Evolutionary conservation across 2,329 filamentous ascomycete species (phyloP).

Genomic region (Metarhizium anisopliae): DNA sequence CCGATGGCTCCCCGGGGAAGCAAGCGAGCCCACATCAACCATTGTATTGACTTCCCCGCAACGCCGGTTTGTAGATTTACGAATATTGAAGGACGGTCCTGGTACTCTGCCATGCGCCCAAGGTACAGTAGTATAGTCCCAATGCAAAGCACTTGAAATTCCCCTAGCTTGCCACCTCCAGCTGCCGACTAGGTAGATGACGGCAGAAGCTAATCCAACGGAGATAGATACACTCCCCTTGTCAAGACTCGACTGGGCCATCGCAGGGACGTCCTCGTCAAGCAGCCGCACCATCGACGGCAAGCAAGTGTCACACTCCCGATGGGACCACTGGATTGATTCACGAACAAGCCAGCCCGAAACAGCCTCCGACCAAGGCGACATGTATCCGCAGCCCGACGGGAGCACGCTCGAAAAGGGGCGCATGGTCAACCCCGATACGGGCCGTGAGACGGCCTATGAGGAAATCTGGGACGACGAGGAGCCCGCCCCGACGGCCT

Average conservation of each 20-base stretch:
- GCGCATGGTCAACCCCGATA: conserved; percentile 48
- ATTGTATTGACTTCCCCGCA: conserved; percentile 53
- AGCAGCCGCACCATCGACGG: conserved; percentile 15
- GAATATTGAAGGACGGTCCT: conserved; percentile 32
- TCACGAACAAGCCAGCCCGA: conserved; percentile 33
- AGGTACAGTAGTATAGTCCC: not conserved
- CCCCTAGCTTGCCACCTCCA: too few relatives aligned
- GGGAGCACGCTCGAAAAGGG: conserved; percentile 46
- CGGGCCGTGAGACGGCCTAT: conserved; percentile 43
- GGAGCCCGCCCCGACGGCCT: not conserved
- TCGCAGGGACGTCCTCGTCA: conserved; percentile 46
- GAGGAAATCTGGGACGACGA: conserved; percentile 38
- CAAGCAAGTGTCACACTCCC: conserved; percentile 23
- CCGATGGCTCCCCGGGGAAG: conserved; percentile 42
- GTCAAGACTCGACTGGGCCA: conserved; percentile 53
- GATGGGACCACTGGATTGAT: conserved; percentile 54
- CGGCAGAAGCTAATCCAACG: conserved; percentile 1
- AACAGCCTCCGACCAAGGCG: conserved; percentile 42
- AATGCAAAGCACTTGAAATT: too few relatives aligned
- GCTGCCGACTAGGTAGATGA: not conserved
- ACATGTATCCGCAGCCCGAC: conserved; percentile 38
- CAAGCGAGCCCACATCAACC: conserved; percentile 54
- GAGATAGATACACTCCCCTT: conserved; percentile 14
- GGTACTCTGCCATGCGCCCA: not conserved
- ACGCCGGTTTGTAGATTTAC: conserved; percentile 52